Percentiles rank a stretch among this genome's conserved stretches.
Conservation (phyloP, 192 early-diverging fungal genomes). For the Diversispora eburnea region DNA sequence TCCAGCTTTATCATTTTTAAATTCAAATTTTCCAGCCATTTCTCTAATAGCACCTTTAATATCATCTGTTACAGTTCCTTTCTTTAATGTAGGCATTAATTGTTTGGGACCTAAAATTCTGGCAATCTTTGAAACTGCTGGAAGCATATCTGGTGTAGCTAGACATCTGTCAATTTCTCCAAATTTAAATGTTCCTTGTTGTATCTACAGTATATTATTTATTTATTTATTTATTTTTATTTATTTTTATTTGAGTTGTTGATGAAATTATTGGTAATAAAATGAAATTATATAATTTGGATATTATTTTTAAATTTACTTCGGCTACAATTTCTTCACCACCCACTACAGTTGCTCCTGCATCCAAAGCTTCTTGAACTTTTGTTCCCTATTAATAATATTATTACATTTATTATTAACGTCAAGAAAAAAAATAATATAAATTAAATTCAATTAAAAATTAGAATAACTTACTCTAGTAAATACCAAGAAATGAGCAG, state of each 20-base stretch:
- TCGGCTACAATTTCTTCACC: constrained; percentile 80
- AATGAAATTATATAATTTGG: too few species aligned
- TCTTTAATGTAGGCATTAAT: constrained; percentile 90
- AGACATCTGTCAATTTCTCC: constrained; percentile 79
- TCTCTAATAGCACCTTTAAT: constrained; percentile 60
- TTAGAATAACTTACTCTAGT: constrained; percentile 48
- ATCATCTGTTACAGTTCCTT: constrained; percentile 81
- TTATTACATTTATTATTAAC: too few species aligned
- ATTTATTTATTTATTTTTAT: constrained; percentile 31
- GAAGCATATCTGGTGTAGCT: constrained; percentile 86
- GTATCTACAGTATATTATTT: neutral
- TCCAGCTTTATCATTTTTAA: constrained; percentile 68
- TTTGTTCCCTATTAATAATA: constrained; percentile 49
- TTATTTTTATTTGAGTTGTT: neutral
- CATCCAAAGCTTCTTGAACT: constrained; percentile 74
- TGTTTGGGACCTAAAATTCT: constrained; percentile 88
- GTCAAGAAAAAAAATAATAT: too few species aligned
- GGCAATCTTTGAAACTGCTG: constrained; percentile 83
- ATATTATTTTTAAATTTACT: constrained; percentile 26
- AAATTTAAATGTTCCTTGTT: constrained; percentile 7
- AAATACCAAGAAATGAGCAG: constrained; percentile 73
- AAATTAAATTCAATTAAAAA: too few species aligned
- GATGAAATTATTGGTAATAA: neutral
- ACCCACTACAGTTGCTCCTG: constrained; percentile 84
- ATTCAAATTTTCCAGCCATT: constrained; percentile 68